phyloP scores from a whole-genome alignment of 2,329 filamentous ascomycete species.

The Ophiostoma sp. region DNA sequence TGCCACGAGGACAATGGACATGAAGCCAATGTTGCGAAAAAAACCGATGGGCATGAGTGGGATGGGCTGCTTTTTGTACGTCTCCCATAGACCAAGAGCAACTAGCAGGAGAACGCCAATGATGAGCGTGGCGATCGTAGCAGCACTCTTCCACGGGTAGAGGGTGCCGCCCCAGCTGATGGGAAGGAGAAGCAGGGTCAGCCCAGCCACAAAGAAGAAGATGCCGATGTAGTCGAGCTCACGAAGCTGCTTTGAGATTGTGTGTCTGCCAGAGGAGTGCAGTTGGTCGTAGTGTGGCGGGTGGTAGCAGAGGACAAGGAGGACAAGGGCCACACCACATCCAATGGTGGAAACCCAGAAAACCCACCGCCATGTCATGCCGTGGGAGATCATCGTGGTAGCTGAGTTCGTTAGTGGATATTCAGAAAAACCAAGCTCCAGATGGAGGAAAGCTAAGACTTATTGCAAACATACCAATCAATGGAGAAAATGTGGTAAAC shows the following conservation, averaged over 20 bases:
- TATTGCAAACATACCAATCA: background rate
- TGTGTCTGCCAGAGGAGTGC: background rate
- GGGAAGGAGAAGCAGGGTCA: background rate
- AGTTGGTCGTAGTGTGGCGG: background rate
- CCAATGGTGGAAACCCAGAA: background rate
- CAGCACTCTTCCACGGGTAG: background rate
- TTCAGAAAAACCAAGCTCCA: background rate
- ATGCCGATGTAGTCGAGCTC: background rate
- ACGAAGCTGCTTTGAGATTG: background rate
- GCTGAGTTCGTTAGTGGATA: background rate
- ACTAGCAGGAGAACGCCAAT: background rate
- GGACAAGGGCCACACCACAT: background rate
- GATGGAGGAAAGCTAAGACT: no score
- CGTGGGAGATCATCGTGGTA: background rate
- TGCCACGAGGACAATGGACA: background rate
- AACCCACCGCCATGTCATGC: background rate
- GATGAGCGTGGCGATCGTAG: background rate
- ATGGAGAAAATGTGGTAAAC: background rate
- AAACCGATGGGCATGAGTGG: background rate
- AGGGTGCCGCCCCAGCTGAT: background rate
- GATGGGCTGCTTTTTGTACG: background rate
- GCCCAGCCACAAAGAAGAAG: background rate
- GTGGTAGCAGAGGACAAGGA: background rate
- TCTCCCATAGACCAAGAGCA: background rate
- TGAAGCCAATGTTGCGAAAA: conserved; percentile 3